A percentile compares a stretch with the other conserved stretches of the same genome.
These are phyloP conservation scores for Colletotrichum tabaci DNA, from an alignment of 2,329 filamentous ascomycete species.

Conservation along the genomic window DNA sequence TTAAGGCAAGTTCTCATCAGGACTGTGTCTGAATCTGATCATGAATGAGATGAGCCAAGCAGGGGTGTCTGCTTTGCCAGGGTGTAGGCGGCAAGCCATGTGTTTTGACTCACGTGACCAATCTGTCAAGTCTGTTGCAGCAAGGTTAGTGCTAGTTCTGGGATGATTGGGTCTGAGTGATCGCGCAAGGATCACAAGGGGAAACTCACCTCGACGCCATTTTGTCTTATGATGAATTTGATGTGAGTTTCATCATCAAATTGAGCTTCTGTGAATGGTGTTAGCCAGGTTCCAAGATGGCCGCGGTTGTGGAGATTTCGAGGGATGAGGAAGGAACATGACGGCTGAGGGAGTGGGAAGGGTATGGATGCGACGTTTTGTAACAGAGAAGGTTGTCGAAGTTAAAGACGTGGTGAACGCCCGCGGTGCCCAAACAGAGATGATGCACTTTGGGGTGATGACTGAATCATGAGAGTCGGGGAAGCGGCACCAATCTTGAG, in stretches of 20 bases:
- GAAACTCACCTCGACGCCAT: constrained; percentile 70
- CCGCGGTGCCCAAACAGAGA: constrained; percentile 38
- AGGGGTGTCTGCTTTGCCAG: not conserved
- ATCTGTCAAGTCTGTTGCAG: constrained; percentile 78
- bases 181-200: constrained; percentile 6
- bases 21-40: not conserved
- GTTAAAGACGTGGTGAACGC: constrained; percentile 38
- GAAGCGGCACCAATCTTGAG: constrained; percentile 8
- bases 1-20: not conserved
- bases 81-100: constrained; percentile 1
- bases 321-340: not conserved
- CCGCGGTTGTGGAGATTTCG: not conserved
- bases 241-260: constrained; percentile 43
- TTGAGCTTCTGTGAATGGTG: constrained; percentile 27
- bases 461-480: constrained; percentile 36
- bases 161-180: constrained; percentile 44
- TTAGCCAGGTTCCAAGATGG: constrained; percentile 10
- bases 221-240: constrained; percentile 54
- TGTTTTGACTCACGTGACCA: constrained; percentile 81
- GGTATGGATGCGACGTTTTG: constrained; percentile 20
- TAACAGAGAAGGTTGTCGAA: constrained; percentile 11
- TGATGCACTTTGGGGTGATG: constrained; percentile 33
- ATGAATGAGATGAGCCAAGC: not conserved
- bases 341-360: constrained; percentile 2
- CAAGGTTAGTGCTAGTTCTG: constrained; percentile 48